Evolutionary conservation across 345 rosid species (phyloP).

Genomic region (Ceriops decandra): DNA sequence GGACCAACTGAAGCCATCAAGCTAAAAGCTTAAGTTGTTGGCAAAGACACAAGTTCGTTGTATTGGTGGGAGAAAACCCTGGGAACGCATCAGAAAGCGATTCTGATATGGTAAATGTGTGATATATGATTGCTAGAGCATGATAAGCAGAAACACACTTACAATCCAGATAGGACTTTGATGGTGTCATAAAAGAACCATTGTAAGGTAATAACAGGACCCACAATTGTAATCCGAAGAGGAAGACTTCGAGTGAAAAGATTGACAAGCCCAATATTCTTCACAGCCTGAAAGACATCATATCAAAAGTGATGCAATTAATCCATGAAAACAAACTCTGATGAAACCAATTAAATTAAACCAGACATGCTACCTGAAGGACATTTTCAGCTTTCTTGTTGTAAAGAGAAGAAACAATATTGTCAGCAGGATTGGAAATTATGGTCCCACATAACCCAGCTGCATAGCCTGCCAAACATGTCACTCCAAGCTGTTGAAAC

Average conservation of each 20-base stretch:
- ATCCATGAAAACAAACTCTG: too few species aligned
- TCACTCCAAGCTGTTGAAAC: slow-evolving; percentile 48
- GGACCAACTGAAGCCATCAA: too few species aligned
- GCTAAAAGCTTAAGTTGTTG: too few species aligned
- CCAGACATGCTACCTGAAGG: slow-evolving; percentile 35
- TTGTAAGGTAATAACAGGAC: slow-evolving; percentile 56
- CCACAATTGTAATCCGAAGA: slow-evolving; percentile 51
- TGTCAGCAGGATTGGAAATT: slow-evolving; percentile 61
- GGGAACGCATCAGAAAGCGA: not conserved
- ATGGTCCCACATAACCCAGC: slow-evolving; percentile 51
- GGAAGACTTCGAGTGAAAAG: slow-evolving; percentile 69
- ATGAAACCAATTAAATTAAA: too few species aligned
- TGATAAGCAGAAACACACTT: slow-evolving; percentile 30
- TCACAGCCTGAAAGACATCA: slow-evolving; percentile 44
- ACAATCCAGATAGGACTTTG: slow-evolving; percentile 58
- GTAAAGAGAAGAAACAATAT: slow-evolving; percentile 48
- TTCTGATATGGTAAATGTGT: too few species aligned
- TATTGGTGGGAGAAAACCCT: not conserved
- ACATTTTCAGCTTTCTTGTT: slow-evolving; percentile 49
- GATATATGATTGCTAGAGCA: not conserved
- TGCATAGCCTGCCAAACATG: slow-evolving; percentile 47
- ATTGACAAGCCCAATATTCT: slow-evolving; percentile 46
- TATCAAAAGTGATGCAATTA: not conserved
- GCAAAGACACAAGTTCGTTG: too few species aligned
- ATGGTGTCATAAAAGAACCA: slow-evolving; percentile 61